These are phyloP conservation scores for Anaeromyces robustus DNA, from an alignment of 192 early-diverging fungal genomes.

Conservation along the genomic window DNA sequence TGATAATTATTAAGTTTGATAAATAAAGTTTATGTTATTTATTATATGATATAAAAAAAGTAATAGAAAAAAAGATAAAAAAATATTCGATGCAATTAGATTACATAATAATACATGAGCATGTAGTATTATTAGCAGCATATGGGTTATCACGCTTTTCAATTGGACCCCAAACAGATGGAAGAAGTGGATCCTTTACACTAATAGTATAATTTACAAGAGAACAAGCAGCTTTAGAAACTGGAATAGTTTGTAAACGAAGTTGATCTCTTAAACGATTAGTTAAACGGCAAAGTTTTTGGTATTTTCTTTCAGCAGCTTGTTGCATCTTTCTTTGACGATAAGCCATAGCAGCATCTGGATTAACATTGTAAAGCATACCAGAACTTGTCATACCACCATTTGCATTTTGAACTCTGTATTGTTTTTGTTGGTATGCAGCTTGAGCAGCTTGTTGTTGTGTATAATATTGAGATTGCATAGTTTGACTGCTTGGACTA, in stretches of 20 bases:
- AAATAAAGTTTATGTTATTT: no score
- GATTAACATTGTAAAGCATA: background rate
- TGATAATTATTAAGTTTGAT: no score
- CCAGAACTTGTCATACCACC: background rate
- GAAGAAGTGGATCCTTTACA: background rate
- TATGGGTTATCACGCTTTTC: background rate
- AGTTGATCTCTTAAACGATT: background rate
- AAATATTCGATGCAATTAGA: background rate
- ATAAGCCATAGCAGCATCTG: background rate
- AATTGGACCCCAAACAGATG: background rate
- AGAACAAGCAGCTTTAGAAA: background rate
- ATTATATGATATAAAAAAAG: background rate
- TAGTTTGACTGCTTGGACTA: background rate
- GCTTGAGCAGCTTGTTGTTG: background rate
- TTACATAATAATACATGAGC: background rate
- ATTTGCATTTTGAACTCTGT: background rate
- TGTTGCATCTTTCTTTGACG: background rate
- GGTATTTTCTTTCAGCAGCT: background rate
- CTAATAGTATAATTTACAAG: background rate
- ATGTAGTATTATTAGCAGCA: background rate
- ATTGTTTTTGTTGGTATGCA: background rate
- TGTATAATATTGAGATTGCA: background rate
- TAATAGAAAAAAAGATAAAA: background rate
- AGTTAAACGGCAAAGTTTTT: background rate
- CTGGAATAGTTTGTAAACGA: background rate